Base-by-base conservation (phyloP, 768 basidiomycete species). In the Coprinopsis cinerea region DNA sequence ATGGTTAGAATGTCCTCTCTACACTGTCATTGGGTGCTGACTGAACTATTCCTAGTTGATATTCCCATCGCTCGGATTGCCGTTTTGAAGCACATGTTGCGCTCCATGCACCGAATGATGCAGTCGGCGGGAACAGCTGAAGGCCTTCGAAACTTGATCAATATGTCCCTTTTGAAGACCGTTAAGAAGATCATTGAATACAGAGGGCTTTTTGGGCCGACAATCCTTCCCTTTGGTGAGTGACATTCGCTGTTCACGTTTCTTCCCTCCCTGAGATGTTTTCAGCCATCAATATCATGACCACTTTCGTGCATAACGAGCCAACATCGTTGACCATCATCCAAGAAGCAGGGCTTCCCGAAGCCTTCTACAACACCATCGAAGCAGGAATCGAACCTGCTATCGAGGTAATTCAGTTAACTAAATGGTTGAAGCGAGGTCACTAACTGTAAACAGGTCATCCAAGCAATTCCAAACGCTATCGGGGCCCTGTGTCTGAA, bases 271-370 rank as follows among this genome's bases (percentile, higher is more conserved):
- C 28, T 36, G 54, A 40, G 14, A 27, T 56, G 15, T 27, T 28
- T 4, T 18, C 47, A 90, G 92, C 90, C 3, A 90, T 94, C 72
- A 92, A 94, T 63, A 86, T 93, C 60, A 91, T 96, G 84, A 83
- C 92, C 13, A 92, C 92, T 0, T 97, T 97, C 66, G 84, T 98
- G 7, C 95, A 99, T 72, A 99, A 98, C 56, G 96, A 99, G 64
- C 96, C 96, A 5, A 97, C 94, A 0, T 96, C 92, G 14, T 70
- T 99, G 49, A 72, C 82, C 1, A 85, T 95, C 47, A 87, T 99
- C 18, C 96, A 99, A 66, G 96, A 99, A 65, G 78, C 83, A 23
- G 82, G 85, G 4, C 67, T 99, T 2, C 96, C 96, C 0, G 88
- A 92, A 58, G 77, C 82, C 0, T 92, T 99, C 59, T 98, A 93